Evolutionary conservation across 495 filamentous ascomycete genomes (phyloP), one percentile per base, ranked within the genome.

Genomic region (Cudoniella acicularis): DNA sequence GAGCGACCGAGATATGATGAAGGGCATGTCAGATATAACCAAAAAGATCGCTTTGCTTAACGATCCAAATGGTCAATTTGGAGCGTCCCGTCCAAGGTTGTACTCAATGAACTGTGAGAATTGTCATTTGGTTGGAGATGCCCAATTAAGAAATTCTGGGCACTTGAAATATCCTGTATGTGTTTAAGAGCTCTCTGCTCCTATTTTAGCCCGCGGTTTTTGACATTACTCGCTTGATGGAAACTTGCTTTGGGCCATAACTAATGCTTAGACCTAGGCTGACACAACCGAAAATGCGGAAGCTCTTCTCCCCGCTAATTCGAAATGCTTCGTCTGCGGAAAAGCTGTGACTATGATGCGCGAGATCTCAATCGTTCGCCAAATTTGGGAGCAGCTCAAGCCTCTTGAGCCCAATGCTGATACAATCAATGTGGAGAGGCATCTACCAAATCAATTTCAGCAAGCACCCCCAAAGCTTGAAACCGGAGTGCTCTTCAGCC

Each of bases 401-500:
- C 63, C 72, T 1, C 64, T 74, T 17, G 69, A 68, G 6, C 58
- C 64, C 10, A 69, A 70, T 43, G 66, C 66, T 2, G 72, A 72
- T 52, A 67, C 69, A 1, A 66, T 74, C 43, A 69, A 70, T 49
- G 61, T 72, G 24, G 70, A 74, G 53, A 53, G 72, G 2, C 72
- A 74, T 54, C 49, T 71, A 13, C 64, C 65, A 21, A 67, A 56
- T 1, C 61, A 68, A 30, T 74, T 74, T 53, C 70, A 71, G 17
- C 41, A 71, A 10, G 27, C 23, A 13, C 64, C 70, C 1, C 67
- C 70, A 17, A 72, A 64, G 27, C 10, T 57, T 24, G 67, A 74
- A 6, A 50, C 55, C 9, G 47, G 57, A 10, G 64, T 62, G 20
- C n/a, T 56, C 21, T 59, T 62, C 49, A 40, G 60, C 46, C 30